Base-by-base conservation (phyloP, 306 rosid species). In the Castanea mollissima region DNA sequence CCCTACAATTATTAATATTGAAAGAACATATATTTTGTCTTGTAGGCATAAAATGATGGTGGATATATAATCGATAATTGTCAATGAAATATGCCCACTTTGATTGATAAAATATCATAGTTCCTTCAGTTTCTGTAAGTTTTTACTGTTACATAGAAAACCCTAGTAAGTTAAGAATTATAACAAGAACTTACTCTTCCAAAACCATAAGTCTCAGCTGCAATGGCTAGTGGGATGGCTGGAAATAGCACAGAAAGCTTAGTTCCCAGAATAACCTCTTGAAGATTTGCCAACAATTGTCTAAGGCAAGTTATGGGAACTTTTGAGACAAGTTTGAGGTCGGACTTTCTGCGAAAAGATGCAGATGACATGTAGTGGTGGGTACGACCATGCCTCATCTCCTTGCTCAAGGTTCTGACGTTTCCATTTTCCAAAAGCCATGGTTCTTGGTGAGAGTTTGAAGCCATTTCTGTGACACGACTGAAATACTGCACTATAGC, bases 201-300 rank as follows among this genome's bases (percentile, higher is more conserved):
- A 18, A 91, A 78, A 14, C 93, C 90, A 46, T 16, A 84, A 63
- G 0, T 64, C 0, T 90, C 31, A 6, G 97, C 96, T 14, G 81
- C 4, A 58, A 95, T 85, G 77, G 98, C 98, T 1, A 85, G 69
- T 0, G 97, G 97, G 69, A 95, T 85, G 1, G 92, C 95, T 0
- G 93, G 97, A 69, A 95, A 91, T 21, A 95, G 86, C 69, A 91
- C 67, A 2, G 91, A 85, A 31, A 95, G 89, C 80, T 92, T 95
- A 38, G 99, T 95, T 7, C 99, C 99, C 71, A 92, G 81, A 55
- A 86, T 74, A 70, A 95, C 97, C 82, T 95, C 98, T 74, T 90
- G 98, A 25, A 90, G 44, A 19, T 92, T 91, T 15, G 76, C n/a
- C 21, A 92, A 76, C 1, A 92, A 1, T 6, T 62, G 49, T 56